A percentile compares a stretch with the other conserved stretches of the same genome.
Evolutionary conservation across 495 filamentous ascomycete genomes (phyloP).

Genomic region (Podospora fimiseda): DNA sequence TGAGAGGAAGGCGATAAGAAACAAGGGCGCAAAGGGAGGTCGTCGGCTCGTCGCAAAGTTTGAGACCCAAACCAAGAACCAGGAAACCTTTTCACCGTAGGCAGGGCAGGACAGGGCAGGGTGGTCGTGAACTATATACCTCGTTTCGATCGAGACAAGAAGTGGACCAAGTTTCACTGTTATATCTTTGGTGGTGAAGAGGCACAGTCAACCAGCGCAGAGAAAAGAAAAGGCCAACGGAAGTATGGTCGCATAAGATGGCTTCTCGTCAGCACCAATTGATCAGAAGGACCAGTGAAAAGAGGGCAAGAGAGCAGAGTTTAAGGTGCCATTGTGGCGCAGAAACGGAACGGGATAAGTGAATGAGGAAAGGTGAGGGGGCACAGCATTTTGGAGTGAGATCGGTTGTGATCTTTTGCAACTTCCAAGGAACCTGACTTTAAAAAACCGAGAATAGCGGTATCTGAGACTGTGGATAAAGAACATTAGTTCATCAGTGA

Average conservation of each 20-base stretch:
- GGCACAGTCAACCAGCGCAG: not conserved
- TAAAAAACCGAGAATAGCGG: too few species aligned
- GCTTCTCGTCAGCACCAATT: not conserved
- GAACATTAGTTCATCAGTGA: too few species aligned
- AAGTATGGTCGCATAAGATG: conserved; percentile 5
- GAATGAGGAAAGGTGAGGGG: not conserved
- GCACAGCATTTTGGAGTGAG: not conserved
- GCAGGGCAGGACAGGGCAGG: not conserved
- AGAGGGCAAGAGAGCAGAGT: not conserved
- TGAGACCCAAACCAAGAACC: too few species aligned
- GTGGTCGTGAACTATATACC: not conserved
- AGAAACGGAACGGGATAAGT: not conserved
- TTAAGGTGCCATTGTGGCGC: not conserved
- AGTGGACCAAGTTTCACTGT: not conserved
- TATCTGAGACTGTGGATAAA: too few species aligned
- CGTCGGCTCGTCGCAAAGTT: too few species aligned
- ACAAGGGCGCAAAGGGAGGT: too few species aligned
- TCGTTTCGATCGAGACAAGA: not conserved
- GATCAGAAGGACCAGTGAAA: not conserved
- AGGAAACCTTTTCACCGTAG: not conserved
- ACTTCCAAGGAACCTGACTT: too few species aligned
- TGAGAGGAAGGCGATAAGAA: not conserved
- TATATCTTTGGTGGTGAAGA: not conserved
- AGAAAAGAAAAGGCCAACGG: conserved; percentile 3
- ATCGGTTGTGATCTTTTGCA: too few species aligned